Conservation (phyloP, 2,329 filamentous ascomycete genomes). For the Tolypocladium capitatum region DNA sequence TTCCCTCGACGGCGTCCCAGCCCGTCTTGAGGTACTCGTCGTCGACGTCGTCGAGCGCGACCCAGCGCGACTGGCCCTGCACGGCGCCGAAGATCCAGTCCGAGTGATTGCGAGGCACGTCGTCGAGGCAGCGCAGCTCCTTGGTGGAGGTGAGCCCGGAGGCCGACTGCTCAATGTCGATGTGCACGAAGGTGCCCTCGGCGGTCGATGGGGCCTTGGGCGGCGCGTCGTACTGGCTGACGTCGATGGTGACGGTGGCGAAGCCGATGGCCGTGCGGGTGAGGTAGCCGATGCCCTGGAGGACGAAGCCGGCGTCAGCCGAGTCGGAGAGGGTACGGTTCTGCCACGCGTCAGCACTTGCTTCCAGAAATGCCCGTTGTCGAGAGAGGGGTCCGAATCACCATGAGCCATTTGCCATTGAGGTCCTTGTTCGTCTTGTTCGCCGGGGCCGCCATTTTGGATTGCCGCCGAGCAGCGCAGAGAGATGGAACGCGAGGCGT, state of each 20-base stretch:
- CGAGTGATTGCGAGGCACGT: conserved; percentile 44
- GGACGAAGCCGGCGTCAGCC: conserved; percentile 52
- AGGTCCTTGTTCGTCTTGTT: conserved; percentile 55
- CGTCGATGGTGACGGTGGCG: conserved; percentile 54
- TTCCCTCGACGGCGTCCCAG: conserved; percentile 48
- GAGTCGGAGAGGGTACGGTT: conserved; percentile 63
- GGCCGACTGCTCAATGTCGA: conserved; percentile 62
- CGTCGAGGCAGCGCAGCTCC: conserved; percentile 42
- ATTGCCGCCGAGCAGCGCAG: not conserved
- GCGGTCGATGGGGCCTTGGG: conserved; percentile 25
- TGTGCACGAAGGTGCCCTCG: conserved; percentile 36
- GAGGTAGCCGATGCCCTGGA: conserved; percentile 62
- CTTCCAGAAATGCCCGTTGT: not conserved
- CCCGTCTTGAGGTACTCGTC: conserved; percentile 43
- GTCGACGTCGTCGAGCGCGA: conserved; percentile 31
- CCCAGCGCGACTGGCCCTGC: conserved; percentile 42
- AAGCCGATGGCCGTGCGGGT: conserved; percentile 57
- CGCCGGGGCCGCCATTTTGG: conserved; percentile 57
- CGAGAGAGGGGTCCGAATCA: conserved; percentile 22
- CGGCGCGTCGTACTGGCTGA: conserved; percentile 40
- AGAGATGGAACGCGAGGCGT: no score
- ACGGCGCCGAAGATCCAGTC: conserved; percentile 74
- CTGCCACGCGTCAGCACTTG: conserved; percentile 25
- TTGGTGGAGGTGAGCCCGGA: conserved; percentile 55
- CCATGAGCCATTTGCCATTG: conserved; percentile 56